Conservation (phyloP, 2,329 filamentous ascomycete genomes). For the Venturia effusa region DNA sequence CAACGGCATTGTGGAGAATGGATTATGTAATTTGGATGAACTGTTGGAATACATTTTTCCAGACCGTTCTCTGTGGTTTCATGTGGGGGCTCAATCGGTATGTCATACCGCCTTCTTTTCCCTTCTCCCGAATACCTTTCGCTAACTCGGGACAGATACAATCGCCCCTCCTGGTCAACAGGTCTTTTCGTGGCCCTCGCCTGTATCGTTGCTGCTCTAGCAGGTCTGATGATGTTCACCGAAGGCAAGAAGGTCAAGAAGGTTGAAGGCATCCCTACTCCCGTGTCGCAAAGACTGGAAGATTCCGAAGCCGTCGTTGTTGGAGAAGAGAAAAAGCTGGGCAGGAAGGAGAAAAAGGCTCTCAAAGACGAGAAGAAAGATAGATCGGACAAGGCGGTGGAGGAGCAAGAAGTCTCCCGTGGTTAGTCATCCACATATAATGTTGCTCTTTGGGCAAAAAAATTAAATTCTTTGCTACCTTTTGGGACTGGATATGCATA, state of each 20-base stretch:
- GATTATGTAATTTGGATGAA: slow-evolving; percentile 73
- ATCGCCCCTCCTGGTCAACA: slow-evolving; percentile 69
- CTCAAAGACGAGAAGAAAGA: not conserved
- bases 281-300: not conserved
- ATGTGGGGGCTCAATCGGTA: slow-evolving; percentile 70
- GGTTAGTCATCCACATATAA: not conserved
- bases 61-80: slow-evolving; percentile 60
- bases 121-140: not conserved
- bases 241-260: slow-evolving; percentile 58
- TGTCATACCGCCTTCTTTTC: not conserved
- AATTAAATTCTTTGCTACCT: no score
- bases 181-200: slow-evolving; percentile 68
- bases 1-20: slow-evolving; percentile 63
- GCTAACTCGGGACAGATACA: slow-evolving; percentile 29
- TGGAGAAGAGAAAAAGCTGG: not conserved
- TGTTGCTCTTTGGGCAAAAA: not conserved
- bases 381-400: not conserved
- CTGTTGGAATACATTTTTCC: slow-evolving; percentile 68
- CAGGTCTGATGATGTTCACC: slow-evolving; percentile 57
- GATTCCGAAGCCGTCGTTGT: not conserved
- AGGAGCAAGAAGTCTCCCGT: not conserved
- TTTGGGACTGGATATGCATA: not conserved
- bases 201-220: slow-evolving; percentile 56
- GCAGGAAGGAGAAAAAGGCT: not conserved
- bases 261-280: slow-evolving; percentile 50